Base-by-base conservation (phyloP, 768 basidiomycete genomes). In the Floccularia luteovirens region DNA sequence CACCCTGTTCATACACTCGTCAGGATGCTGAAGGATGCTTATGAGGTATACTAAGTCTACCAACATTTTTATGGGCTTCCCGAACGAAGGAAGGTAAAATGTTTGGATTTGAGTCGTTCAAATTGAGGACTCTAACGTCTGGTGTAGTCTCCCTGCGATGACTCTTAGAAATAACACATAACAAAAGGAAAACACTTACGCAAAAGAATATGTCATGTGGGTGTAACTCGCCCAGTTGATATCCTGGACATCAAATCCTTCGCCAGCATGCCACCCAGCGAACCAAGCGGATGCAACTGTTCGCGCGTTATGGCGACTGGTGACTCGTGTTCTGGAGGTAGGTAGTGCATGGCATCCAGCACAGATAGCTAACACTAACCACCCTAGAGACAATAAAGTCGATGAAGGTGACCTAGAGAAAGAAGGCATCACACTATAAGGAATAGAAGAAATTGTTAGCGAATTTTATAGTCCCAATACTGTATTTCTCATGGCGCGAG, bases 41-140 rank as follows among this genome's bases (percentile, higher is more conserved):
- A 31, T 5, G 8, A 13, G 24, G 21, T 20, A 16, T n/a, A 11
- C 12, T 1, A n/a, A 30, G 32, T 12, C 4, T 31, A 56, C 61
- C 14, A 41, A 67, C 70, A 48, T 71, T 50, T 2, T 53, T 39
- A 22, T 68, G 58, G 4, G 70, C 70, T 3, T 61, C 47, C 3
- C 56, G 28, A 2, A 85, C 82, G 41, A 86, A 85, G 5, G 60
- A 43, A 0, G 71, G 70, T 5, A 85, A 60, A 0, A 72, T 39
- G 24, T 49, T 38, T 27, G 60, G 55, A 38, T 76, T 70, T 0
- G 70, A 69, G 10, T 49, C 46, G 24, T 61, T 57, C 41, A 72
- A 47, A 12, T 51, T 52, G 6, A 69, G 46, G 14, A 42, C 40
- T 25, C 41, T 46, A 10, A 50, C 45, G 43, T 61, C 55, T 5